Evolutionary conservation across 1,284 basidiomycete species (phyloP), one percentile per base, ranked within the genome.

Genomic region (Cryptococcus amylolentus): DNA sequence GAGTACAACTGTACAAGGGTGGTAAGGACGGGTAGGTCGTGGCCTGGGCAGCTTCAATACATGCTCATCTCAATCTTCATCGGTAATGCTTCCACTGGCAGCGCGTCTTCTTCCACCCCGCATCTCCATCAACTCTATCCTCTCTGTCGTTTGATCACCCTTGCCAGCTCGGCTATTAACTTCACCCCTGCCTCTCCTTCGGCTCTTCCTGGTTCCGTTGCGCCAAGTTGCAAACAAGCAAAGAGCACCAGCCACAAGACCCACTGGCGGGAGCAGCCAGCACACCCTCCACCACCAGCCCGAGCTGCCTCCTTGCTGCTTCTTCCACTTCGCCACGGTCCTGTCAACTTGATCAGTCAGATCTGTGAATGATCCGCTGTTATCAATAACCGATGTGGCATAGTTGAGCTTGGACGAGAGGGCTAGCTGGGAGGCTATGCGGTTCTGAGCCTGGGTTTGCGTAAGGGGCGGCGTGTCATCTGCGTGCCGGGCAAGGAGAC

Each of bases 381-480:
- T 98, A 78, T 97, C 92, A 38, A 98, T 77, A 44, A 97, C 85
- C 41, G 86, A 73, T 69, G 96, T 91, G 1, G 93, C 94, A 67
- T 90, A 94, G 10, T 79, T 68, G 6, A 92, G 79, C 76, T 98
- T 98, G 26, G 85, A 80, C 1, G 83, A 72, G 38, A 98, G 87
- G 0, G 90, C 83, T 52, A 91, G 77, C 75, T 98, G 95, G 0
- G 94, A 84, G 27, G 83, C 81, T 23, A 98, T 82, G 10, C 95
- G 84, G 1, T 87, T 76, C 38, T 79, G 77, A 0, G 94, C 94
- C 54, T 81, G 80, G 2, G 67, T 49, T 38, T 72, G 69, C 1
- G 80, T 78, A 13, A 82, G 68, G 1, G 62, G 87, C 75, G 49
- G 84, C 10, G 31, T 35, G 10, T 35, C 31, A 84, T 31, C 75